phyloP scores from a whole-genome alignment of 148 eudicot species.

The Vaccinium darrowii region DNA sequence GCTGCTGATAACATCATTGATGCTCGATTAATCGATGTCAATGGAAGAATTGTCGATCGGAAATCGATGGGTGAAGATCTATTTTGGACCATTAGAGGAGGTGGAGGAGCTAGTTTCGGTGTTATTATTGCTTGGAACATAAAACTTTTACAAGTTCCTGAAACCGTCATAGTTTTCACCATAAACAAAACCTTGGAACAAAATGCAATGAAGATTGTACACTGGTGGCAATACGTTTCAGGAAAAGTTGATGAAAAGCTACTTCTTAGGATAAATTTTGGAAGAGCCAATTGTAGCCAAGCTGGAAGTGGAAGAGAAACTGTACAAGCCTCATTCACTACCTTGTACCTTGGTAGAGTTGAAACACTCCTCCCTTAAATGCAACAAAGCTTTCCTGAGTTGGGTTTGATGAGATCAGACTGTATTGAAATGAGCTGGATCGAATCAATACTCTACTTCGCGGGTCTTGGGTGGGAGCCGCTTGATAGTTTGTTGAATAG shows the following conservation, averaged over 20 bases:
- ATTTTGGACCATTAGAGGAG: constrained; percentile 17
- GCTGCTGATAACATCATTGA: constrained; percentile 6
- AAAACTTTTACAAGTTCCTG: background rate
- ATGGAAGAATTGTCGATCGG: constrained; percentile 2
- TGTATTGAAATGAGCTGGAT: constrained; percentile 6
- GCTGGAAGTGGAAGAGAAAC: background rate
- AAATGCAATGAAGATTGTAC: background rate
- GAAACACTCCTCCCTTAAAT: background rate
- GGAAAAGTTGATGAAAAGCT: background rate
- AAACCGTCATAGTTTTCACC: constrained; percentile 11
- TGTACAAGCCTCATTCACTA: background rate
- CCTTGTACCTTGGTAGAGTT: constrained; percentile 10
- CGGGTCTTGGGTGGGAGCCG: background rate
- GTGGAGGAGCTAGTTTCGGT: constrained; percentile 14
- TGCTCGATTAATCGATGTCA: constrained; percentile 3
- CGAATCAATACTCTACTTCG: constrained; percentile 3
- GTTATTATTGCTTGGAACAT: constrained; percentile 5
- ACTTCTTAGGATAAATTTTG: background rate
- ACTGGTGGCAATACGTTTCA: constrained; percentile 9
- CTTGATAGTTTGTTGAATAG: background rate
- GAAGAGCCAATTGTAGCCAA: background rate
- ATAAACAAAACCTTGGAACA: background rate
- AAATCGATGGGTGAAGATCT: constrained; percentile 13
- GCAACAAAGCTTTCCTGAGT: constrained; percentile 12
- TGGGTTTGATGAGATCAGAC: constrained; percentile 16